Evolutionary conservation across 2,329 filamentous ascomycete species (phyloP), one percentile per base, ranked within the genome.

Genomic region (Monilinia vaccinii-corymbosi): DNA sequence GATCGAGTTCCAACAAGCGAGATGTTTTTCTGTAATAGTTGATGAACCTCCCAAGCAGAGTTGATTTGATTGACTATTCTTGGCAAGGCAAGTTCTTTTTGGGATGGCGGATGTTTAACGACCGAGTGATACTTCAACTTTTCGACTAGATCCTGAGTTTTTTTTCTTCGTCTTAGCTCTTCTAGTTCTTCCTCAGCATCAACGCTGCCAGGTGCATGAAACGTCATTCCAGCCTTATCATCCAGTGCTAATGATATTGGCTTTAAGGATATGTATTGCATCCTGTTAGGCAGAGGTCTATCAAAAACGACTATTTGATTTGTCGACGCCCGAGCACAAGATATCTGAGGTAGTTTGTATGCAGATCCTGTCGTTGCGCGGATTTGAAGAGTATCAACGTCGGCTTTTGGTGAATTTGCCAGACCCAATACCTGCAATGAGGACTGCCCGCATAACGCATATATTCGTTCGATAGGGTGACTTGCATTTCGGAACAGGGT

Each of bases 221-320:
- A 62, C 4, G 72, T 67, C 7, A 73, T 71, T 34, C 73, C 71
- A 16, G 76, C 76, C 67, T 93, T 91, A 70, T 93, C 88, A 2
- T 82, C 89, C 16, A 99, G 77, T 0, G 91, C 91, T 46, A 99
- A 79, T 0, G 91, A 87, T 56, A 99, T 97, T 0, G 94, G 93
- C 32, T 85, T 83, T 23, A 97, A 78, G 1, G 94, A 99, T 67
- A 97, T 87, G 73, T 97, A 99, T 74, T 99, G 93, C 94, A 99
- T 97, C 59, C 86, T 83, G 36, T 81, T 85, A 0, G 94, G 93
- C 60, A 88, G 82, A 0, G 94, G 94, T 50, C 92, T 81, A 68
- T 96, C 86, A 73, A 95, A 99, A 60, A 95, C 79, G 61, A 97
- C 88, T 48, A 97, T 82, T 71, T 99, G 94, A 49, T 96, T 83